Percentiles rank a stretch among this genome's conserved stretches.
phyloP scores from a whole-genome alignment of 192 early-diverging fungal species.

The Coemansia sp. region DNA sequence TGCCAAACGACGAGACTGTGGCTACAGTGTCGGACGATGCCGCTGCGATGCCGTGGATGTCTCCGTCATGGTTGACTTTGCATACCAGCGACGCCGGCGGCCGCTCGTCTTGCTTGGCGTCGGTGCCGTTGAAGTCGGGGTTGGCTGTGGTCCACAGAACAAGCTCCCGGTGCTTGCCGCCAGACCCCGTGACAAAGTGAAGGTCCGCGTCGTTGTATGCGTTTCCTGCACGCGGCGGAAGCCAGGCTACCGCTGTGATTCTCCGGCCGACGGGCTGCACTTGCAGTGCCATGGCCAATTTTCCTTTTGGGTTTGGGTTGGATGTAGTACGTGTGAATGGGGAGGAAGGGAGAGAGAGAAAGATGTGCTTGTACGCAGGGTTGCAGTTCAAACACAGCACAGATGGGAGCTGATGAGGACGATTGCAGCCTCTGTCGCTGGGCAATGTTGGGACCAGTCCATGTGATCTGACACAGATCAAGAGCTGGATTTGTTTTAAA shows the following conservation, averaged over 20 bases:
- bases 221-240: slow-evolving; percentile 40
- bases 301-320: neutral
- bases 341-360: too few species aligned
- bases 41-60: slow-evolving; percentile 29
- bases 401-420: neutral
- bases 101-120: neutral
- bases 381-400: too few species aligned
- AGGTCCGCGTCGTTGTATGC: slow-evolving; percentile 50
- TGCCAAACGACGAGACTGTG: slow-evolving; percentile 48
- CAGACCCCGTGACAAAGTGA: slow-evolving; percentile 43
- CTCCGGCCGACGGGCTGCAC: slow-evolving; percentile 45
- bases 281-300: slow-evolving; percentile 14
- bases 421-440: neutral
- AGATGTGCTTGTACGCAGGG: too few species aligned
- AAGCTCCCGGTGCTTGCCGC: slow-evolving; percentile 47
- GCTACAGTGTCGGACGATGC: slow-evolving; percentile 17
- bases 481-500: too few species aligned
- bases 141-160: slow-evolving; percentile 51
- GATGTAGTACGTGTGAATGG: neutral
- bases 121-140: slow-evolving; percentile 31
- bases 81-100: slow-evolving; percentile 23
- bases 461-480: slow-evolving; percentile 8
- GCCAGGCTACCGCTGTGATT: slow-evolving; percentile 44
- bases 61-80: slow-evolving; percentile 34
- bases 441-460: slow-evolving; percentile 13